A percentile compares a stretch with the other conserved stretches of the same genome.
phyloP scores from a whole-genome alignment of 805 yeast genomes.

The Candida sanyiensis region DNA sequence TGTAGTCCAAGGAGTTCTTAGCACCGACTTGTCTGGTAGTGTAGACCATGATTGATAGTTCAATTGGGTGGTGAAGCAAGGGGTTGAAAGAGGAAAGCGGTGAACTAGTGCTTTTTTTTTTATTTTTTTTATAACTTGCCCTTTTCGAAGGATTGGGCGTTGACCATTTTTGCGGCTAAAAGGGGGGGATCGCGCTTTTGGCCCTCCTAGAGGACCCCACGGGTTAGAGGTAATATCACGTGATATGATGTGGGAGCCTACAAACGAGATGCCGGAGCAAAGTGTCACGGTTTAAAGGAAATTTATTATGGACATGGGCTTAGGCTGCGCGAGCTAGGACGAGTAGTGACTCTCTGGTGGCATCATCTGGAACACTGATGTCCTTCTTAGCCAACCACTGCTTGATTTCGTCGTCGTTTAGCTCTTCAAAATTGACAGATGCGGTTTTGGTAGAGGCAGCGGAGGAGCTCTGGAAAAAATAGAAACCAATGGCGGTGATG shows the following conservation, averaged over 20 bases:
- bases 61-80: neutral
- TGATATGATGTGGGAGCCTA: conserved; percentile 1
- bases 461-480: conserved; percentile 17
- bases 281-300: too few relatives aligned
- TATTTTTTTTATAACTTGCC: too few relatives aligned
- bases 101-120: too few relatives aligned
- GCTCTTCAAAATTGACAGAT: conserved; percentile 5
- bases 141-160: neutral
- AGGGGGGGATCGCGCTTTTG: neutral
- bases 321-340: conserved; percentile 10
- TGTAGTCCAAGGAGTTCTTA: conserved; percentile 90
- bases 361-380: conserved; percentile 12
- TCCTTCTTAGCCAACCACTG: conserved; percentile 7
- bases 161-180: conserved; percentile 2
- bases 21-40: conserved; percentile 92
- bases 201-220: too few relatives aligned
- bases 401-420: conserved; percentile 11
- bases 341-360: conserved; percentile 10
- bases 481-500: conserved; percentile 14
- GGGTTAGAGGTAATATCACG: too few relatives aligned
- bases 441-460: conserved; percentile 10
- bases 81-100: neutral
- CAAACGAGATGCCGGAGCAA: too few relatives aligned
- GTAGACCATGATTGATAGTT: conserved; percentile 53
- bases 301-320: too few relatives aligned